These are phyloP conservation scores for Allomyces javanicus DNA, from an alignment of 192 early-diverging fungal species.

Conservation along the genomic window DNA sequence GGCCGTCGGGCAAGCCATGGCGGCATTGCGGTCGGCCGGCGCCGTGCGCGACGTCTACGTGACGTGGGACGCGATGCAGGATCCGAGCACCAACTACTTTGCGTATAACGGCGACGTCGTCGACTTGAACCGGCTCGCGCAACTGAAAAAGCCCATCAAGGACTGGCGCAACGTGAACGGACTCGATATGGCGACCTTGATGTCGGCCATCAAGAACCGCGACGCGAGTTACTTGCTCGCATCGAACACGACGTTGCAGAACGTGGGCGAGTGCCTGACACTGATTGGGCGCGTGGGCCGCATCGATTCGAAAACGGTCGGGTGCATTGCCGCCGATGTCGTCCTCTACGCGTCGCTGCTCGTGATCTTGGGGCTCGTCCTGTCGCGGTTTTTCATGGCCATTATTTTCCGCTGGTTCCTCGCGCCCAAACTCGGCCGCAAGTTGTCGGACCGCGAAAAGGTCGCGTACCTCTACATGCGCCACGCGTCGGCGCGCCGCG, in stretches of 20 bases:
- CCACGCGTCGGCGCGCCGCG: neutral
- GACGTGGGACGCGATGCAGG: constrained; percentile 25
- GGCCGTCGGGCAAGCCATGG: neutral
- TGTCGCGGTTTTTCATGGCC: constrained; percentile 22
- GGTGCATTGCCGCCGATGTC: constrained; percentile 65
- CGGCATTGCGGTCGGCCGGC: neutral
- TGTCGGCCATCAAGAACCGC: neutral
- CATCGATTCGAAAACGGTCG: constrained; percentile 56
- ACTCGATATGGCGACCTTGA: neutral
- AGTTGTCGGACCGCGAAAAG: neutral
- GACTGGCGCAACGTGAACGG: neutral
- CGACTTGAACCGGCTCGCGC: constrained; percentile 30
- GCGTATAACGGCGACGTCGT: constrained; percentile 59
- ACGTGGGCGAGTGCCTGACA: constrained; percentile 44
- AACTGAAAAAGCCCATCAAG: neutral
- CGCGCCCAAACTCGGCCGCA: constrained; percentile 17
- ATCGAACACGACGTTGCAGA: neutral
- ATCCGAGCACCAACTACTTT: constrained; percentile 25
- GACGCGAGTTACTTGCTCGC: neutral
- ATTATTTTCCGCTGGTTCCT: constrained; percentile 19
- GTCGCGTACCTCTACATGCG: neutral
- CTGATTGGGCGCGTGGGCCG: constrained; percentile 62
- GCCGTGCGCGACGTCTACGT: constrained; percentile 42
- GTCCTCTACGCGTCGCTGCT: constrained; percentile 54
- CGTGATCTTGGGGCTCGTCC: constrained; percentile 21